Conservation (phyloP, 805 yeast genomes). For the Priceomyces fermenticarens region DNA sequence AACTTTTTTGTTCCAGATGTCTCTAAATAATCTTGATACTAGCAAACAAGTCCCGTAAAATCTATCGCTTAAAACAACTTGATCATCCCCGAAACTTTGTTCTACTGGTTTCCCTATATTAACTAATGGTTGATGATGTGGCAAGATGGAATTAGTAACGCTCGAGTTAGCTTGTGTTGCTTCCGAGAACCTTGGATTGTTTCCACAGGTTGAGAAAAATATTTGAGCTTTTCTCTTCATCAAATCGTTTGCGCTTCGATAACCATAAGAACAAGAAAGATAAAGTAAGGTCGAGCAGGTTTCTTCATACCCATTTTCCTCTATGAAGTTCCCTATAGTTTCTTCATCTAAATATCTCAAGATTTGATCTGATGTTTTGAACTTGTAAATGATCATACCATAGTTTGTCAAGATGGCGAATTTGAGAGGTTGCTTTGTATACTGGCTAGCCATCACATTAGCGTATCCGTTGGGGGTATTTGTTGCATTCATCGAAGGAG, state of each 20-base stretch:
- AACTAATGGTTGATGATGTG: constrained; percentile 13
- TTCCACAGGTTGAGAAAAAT: constrained; percentile 53
- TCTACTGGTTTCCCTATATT: constrained; percentile 15
- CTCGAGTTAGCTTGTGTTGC: constrained; percentile 4
- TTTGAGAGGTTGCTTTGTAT: constrained; percentile 59
- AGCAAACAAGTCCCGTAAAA: constrained; percentile 84
- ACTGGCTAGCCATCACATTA: constrained; percentile 85
- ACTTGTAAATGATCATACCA: constrained; percentile 73
- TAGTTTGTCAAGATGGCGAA: constrained; percentile 80
- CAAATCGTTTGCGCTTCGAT: constrained; percentile 47
- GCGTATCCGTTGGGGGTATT: constrained; percentile 78
- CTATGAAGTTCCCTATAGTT: constrained; percentile 65
- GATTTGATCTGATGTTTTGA: constrained; percentile 76
- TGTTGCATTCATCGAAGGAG: constrained; percentile 70
- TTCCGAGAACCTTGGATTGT: constrained; percentile 43
- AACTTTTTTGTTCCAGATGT: constrained; percentile 73
- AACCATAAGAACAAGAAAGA: constrained; percentile 71
- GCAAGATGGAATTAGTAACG: constrained; percentile 1
- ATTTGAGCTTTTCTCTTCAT: constrained; percentile 46
- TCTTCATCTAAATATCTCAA: constrained; percentile 66
- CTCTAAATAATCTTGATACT: constrained; percentile 73
- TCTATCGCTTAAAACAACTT: constrained; percentile 86
- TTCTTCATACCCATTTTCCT: constrained; percentile 83
- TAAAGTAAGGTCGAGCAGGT: constrained; percentile 86
- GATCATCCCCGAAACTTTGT: constrained; percentile 50